Conservation (phyloP, 345 rosid genomes). For the Salix arbutifolia region DNA sequence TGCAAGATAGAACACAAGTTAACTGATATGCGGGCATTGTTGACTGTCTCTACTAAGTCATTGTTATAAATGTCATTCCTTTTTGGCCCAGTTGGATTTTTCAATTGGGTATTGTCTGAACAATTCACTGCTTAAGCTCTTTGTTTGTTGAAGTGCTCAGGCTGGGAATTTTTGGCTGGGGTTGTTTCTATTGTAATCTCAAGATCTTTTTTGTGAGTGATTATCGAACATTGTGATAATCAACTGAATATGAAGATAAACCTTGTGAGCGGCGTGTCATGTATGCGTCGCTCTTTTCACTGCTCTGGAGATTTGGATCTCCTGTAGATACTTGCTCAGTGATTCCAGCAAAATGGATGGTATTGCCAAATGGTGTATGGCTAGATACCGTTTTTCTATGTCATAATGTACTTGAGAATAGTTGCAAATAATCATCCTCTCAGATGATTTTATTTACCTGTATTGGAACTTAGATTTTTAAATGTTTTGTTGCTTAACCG, state of each 20-base stretch:
- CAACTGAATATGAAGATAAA: not conserved
- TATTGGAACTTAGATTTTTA: not conserved
- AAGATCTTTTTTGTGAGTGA: not conserved
- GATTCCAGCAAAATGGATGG: not conserved
- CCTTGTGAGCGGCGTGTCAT: not conserved
- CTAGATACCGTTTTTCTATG: not conserved
- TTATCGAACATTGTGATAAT: not conserved
- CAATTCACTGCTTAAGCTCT: not conserved
- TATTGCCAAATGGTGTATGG: not conserved
- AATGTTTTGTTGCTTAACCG: not conserved
- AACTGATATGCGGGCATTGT: not conserved
- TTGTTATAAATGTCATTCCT: not conserved
- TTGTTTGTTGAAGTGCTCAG: constrained; percentile 6
- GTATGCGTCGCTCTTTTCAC: not conserved
- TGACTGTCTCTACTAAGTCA: not conserved
- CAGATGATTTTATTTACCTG: not conserved
- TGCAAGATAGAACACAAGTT: not conserved
- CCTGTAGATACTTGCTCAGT: not conserved
- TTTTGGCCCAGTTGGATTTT: not conserved
- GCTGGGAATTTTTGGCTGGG: not conserved
- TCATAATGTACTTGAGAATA: not conserved
- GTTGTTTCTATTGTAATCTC: not conserved
- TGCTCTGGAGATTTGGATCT: not conserved
- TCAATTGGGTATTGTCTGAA: not conserved
- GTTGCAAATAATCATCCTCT: not conserved